Evolutionary conservation across 2,329 filamentous ascomycete species (phyloP), one percentile per base, ranked within the genome.

Genomic region (Colletotrichum navitas): DNA sequence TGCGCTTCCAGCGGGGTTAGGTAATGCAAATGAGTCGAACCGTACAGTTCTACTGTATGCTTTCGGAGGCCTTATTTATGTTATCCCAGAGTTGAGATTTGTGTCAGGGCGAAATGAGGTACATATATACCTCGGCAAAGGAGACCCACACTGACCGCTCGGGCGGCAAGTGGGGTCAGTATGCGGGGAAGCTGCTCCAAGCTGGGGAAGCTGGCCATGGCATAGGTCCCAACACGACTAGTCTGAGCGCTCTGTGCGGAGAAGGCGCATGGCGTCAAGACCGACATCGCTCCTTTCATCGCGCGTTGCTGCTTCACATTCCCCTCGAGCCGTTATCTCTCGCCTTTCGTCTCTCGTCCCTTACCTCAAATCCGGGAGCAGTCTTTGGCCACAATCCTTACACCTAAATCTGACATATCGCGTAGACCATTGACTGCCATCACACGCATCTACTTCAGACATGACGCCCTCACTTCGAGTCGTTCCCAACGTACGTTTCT

Each of bases 401-500:
- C 24, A 32, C n/a, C 24, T 8, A 29, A 45, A 49, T 10, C 7
- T 8, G 21, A 39, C 5, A 49, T 21, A 18, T 29, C 29, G 14
- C 8, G 16, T 45, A 69, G 11, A 58, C 2, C 41, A 58, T n/a
- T 66, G 47, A 51, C 11, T 14, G 18, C n/a, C 34, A 34, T 29
- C 45, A 54, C 21, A 69, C 24, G 18, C 24, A 34, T 32, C 21
- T 41, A 2, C 43, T n/a, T 49, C 63, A 49, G 56, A 21, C 34
- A 74, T 74, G 73, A 67, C 73, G 58, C 73, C 73, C 18, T 73
- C 76, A 34, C 75, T 79, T 56, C 75, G 78, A 49, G 75, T 75
- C 68, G 41, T 78, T 47, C 78, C 78, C 59, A 78, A 70, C 45
- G 78, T 79, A 74, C 73, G 78, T 45, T 18, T 7, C 32, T n/a